Evolutionary conservation across 805 yeast genomes (phyloP), one percentile per base, ranked within the genome.

Genomic region (Wickerhamomyces hampshirensis): DNA sequence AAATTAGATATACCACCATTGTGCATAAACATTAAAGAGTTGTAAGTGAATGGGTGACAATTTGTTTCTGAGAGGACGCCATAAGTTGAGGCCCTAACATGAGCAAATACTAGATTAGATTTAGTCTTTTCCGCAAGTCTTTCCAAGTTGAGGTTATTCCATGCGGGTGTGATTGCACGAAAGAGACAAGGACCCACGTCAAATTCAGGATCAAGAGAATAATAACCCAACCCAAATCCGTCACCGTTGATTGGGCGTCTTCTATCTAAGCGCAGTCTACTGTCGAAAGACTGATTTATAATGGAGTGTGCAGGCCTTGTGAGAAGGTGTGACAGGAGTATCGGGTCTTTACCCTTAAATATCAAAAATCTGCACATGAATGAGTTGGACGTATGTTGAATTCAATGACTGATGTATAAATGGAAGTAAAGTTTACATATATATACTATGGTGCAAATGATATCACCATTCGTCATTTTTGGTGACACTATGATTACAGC

Each of bases 171-270:
- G 32, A 89, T 93, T 10, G 98, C 98, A 49, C 87, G 80, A 65
- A 85, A 93, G 3, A 88, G 73, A 60, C 98, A 93, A 18, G 98
- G 98, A 2, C 87, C 84, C 29, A 77, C 75, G 27, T 71, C 75
- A 14, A 73, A 60, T 32, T 75, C 80, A 8, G 63, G 63, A 30
- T 75, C 83, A n/a, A 65, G 50, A 4, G 79, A 69, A 55, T 93
- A 93, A 62, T 93, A 93, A 1, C 98, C 98, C 16, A 93, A 91
- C 2, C 98, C 98, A 59, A 93, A 93, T 1, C 98, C 98, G 60
- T 93, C 98, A 28, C 98, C 98, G 58, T 93, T 93, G 48, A 93
- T 86, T 2, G 98, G 98, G 35, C 95, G 76, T 46, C 94, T 60
- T 50, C 78, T 80, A 54, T 93, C 98, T 13, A 93, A 68, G 38